Evolutionary conservation across 1,139 yeast species (phyloP).

Genomic region (Debaryomyces subglobosus): DNA sequence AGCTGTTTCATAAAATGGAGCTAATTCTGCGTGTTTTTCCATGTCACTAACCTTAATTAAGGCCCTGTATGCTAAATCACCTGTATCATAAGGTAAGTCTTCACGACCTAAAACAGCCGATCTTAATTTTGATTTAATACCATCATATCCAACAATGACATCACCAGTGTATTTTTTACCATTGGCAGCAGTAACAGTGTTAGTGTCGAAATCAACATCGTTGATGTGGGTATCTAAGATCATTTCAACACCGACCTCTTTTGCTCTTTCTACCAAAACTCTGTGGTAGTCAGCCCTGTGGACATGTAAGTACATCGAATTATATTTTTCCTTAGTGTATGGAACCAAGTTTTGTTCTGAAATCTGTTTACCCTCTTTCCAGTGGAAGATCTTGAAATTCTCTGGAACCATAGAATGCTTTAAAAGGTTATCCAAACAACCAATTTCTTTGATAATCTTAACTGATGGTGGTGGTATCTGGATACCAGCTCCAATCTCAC

Average conservation of each 20-base stretch:
- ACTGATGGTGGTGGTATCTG: conserved; percentile 39
- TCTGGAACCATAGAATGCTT: conserved; percentile 27
- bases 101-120: conserved; percentile 17
- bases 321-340: conserved; percentile 21
- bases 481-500: conserved; percentile 47
- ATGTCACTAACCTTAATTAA: conserved; percentile 22
- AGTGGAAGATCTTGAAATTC: conserved; percentile 24
- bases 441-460: conserved; percentile 25
- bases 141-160: conserved; percentile 42
- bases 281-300: conserved; percentile 35
- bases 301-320: conserved; percentile 25
- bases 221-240: conserved; percentile 24
- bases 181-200: conserved; percentile 23
- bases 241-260: conserved; percentile 26
- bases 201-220: conserved; percentile 24
- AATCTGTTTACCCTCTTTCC: conserved; percentile 26
- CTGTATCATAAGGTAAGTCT: conserved; percentile 26
- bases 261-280: conserved; percentile 25
- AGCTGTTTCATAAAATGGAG: conserved; percentile 24
- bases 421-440: conserved; percentile 25
- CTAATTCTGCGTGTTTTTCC: conserved; percentile 26
- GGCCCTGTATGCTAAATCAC: conserved; percentile 31
- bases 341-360: conserved; percentile 27
- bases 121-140: conserved; percentile 31
- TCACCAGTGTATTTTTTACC: conserved; percentile 30